Evolutionary conservation across 2,329 filamentous ascomycete species (phyloP), one percentile per base, ranked within the genome.

Genomic region (Exserohilum rostratum): DNA sequence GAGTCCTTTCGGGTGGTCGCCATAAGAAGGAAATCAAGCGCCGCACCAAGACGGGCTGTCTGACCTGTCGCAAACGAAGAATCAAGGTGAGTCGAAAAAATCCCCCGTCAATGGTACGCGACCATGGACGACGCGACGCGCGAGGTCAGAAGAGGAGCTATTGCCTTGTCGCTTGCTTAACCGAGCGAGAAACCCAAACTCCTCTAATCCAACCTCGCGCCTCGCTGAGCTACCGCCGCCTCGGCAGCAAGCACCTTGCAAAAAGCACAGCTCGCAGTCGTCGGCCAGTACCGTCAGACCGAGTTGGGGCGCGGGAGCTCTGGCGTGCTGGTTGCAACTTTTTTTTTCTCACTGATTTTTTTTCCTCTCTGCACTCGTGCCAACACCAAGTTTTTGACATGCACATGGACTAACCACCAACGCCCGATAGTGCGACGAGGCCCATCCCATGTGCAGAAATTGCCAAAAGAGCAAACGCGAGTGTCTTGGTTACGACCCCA

Each of bases 391-490:
- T 12, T 49, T 29, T 34, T 50, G 50, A 53, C 43, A 50, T 62
- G 53, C 52, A 53, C 55, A 50, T 55, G 39, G 55, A 58, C 70
- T 74, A 57, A 74, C 66, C 57, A 58, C n/a, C n/a, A 35, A 59
- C 44, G 39, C 38, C 40, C 65, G 57, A 64, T 75, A 97, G 95
- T 99, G 95, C 79, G 95, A 98, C 85, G 95, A 99, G 82, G 87
- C 87, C 57, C 92, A 96, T 76, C 95, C 95, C 18, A 87, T 89
- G 56, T 99, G 95, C 82, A 88, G 91, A 78, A 91, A 95, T 72
- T 95, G 90, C 79, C 88, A 89, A 71, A 95, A 95, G 76, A 92
- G 89, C 65, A 95, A 93, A 78, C 90, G 90, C 70, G 90, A 93
- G 68, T 95, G 90, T 71, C 74, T 92, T 44, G 90, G 90, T 50